phyloP scores from a whole-genome alignment of 352 stramenopile species.

The Thalassiosira hispida region DNA sequence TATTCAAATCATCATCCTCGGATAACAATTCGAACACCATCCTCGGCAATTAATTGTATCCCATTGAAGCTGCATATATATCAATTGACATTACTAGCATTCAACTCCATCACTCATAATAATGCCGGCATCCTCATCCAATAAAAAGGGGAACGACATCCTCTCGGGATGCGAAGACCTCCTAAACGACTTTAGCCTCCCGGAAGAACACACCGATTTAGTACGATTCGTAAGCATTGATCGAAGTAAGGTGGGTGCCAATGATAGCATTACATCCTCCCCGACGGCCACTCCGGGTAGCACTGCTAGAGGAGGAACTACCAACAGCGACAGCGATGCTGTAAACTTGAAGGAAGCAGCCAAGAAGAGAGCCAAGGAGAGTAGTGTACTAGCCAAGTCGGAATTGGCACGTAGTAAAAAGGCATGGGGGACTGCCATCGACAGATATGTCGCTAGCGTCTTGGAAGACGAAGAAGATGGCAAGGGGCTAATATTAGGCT shows the following conservation, averaged over 20 bases:
- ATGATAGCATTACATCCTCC: constrained; percentile 7
- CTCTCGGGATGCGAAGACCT: constrained; percentile 24
- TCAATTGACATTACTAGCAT: too few relatives aligned
- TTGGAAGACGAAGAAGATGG: constrained; percentile 33
- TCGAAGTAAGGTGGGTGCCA: background rate
- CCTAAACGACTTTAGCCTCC: constrained; percentile 26
- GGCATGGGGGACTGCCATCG: constrained; percentile 39
- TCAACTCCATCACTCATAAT: too few relatives aligned
- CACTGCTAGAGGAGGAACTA: background rate
- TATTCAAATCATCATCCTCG: too few relatives aligned
- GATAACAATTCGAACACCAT: too few relatives aligned
- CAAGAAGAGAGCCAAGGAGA: background rate
- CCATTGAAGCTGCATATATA: too few relatives aligned
- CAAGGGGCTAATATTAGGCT: background rate
- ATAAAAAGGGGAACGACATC: constrained; percentile 12
- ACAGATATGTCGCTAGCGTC: constrained; percentile 50
- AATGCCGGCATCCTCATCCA: constrained; percentile 10
- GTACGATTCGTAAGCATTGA: constrained; percentile 24
- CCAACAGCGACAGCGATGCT: background rate
- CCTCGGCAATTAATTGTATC: too few relatives aligned
- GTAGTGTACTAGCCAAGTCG: background rate
- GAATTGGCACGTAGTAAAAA: constrained; percentile 1
- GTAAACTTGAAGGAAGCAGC: too few relatives aligned
- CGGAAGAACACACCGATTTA: constrained; percentile 14
- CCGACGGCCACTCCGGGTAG: constrained; percentile 4